These are phyloP conservation scores for Diplodia scrobiculata DNA, from an alignment of 2,329 filamentous ascomycete genomes.

Conservation along the genomic window DNA sequence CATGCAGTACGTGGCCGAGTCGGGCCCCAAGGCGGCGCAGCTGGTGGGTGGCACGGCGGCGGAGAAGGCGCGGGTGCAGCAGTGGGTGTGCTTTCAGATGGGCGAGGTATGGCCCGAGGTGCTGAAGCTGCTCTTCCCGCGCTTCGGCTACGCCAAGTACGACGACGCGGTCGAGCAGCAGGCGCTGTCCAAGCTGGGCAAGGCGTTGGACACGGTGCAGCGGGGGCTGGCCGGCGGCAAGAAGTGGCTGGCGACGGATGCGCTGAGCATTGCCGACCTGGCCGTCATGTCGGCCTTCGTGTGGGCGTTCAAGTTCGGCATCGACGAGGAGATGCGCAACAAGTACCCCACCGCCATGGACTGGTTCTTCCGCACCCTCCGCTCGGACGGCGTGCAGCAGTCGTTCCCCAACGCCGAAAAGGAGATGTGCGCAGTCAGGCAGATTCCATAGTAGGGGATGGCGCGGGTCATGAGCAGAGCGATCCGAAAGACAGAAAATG, in stretches of 20 bases:
- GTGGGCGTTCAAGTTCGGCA: slow-evolving; percentile 32
- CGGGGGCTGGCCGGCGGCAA: slow-evolving; percentile 27
- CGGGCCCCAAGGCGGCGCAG: slow-evolving; percentile 50
- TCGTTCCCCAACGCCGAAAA: slow-evolving; percentile 30
- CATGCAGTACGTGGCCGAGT: slow-evolving; percentile 51
- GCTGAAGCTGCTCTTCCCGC: slow-evolving; percentile 30
- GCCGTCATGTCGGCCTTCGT: slow-evolving; percentile 33
- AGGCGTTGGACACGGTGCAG: slow-evolving; percentile 32
- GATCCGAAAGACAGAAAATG: not conserved
- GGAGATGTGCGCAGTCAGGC: slow-evolving; percentile 9
- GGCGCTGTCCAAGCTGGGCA: slow-evolving; percentile 30
- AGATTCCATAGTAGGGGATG: slow-evolving; percentile 3
- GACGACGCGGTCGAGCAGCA: slow-evolving; percentile 26
- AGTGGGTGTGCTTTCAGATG: slow-evolving; percentile 46
- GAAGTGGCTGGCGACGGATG: slow-evolving; percentile 32
- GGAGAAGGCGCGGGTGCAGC: slow-evolving; percentile 48
- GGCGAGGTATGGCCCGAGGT: slow-evolving; percentile 30
- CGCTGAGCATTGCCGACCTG: slow-evolving; percentile 35
- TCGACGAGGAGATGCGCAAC: slow-evolving; percentile 33
- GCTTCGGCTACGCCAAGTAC: slow-evolving; percentile 33
- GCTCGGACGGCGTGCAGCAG: slow-evolving; percentile 31
- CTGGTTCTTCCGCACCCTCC: slow-evolving; percentile 35
- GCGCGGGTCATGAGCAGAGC: not conserved
- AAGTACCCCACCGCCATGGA: slow-evolving; percentile 32
- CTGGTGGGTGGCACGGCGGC: slow-evolving; percentile 50